Percentiles rank a stretch among this genome's conserved stretches.
phyloP scores from a whole-genome alignment of 306 rosid genomes.

The Alnus rubra region DNA sequence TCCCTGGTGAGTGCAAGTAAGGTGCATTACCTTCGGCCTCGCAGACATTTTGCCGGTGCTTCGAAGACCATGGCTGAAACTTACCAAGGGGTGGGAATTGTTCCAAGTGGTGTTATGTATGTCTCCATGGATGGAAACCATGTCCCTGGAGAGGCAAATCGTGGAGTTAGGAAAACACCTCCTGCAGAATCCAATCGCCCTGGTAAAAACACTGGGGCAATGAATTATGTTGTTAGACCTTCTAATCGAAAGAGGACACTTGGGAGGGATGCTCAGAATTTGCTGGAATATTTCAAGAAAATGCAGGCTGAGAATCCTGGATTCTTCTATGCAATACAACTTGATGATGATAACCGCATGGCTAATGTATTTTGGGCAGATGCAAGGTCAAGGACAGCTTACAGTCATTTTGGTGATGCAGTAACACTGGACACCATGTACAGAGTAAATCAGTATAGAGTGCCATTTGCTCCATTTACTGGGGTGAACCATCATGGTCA shows the following conservation, averaged over 20 bases:
- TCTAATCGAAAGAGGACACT: slow-evolving; percentile 56
- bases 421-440: slow-evolving; percentile 74
- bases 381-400: slow-evolving; percentile 87
- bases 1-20: slow-evolving; percentile 48
- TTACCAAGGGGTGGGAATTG: slow-evolving; percentile 66
- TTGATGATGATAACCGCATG: slow-evolving; percentile 84
- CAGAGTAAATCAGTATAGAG: slow-evolving; percentile 68
- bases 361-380: slow-evolving; percentile 88
- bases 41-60: slow-evolving; percentile 83
- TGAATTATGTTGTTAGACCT: slow-evolving; percentile 48
- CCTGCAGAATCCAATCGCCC: slow-evolving; percentile 47
- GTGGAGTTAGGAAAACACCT: slow-evolving; percentile 47
- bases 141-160: slow-evolving; percentile 46
- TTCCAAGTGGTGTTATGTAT: slow-evolving; percentile 93
- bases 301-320: slow-evolving; percentile 96
- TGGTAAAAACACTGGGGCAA: slow-evolving; percentile 40
- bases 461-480: slow-evolving; percentile 83
- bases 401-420: slow-evolving; percentile 81
- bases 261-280: slow-evolving; percentile 85
- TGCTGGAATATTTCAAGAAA: slow-evolving; percentile 90
- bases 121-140: slow-evolving; percentile 74
- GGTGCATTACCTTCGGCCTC: slow-evolving; percentile 57
- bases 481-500: slow-evolving; percentile 95
- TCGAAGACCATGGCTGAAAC: slow-evolving; percentile 65
- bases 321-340: slow-evolving; percentile 88